Evolutionary conservation across 1,284 basidiomycete species (phyloP).

Genomic region (Golubevia sp.): DNA sequence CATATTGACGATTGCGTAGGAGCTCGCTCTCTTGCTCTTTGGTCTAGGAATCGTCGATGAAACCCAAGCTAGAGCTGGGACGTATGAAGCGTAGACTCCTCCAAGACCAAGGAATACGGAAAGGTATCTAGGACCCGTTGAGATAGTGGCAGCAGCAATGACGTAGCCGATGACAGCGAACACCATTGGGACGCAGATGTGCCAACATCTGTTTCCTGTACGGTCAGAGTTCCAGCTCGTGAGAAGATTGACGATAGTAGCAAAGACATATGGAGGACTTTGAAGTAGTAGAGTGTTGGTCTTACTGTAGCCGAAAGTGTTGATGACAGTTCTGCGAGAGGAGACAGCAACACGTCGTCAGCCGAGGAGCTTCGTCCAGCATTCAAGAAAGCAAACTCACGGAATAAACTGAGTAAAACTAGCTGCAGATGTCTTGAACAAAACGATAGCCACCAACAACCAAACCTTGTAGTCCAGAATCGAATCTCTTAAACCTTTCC

Average conservation of each 20-base stretch:
- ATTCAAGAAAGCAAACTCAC: too few species aligned
- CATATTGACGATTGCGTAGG: too few species aligned
- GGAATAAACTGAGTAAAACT: too few species aligned
- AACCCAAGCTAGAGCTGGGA: conserved; percentile 35
- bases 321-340: too few species aligned
- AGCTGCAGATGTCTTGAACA: too few species aligned
- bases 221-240: conserved; percentile 40
- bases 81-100: conserved; percentile 30
- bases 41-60: too few species aligned
- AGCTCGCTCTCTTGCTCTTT: too few species aligned
- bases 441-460: conserved; percentile 29
- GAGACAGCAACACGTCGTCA: too few species aligned
- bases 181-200: conserved; percentile 11
- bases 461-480: conserved; percentile 35
- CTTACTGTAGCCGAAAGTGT: conserved; percentile 26
- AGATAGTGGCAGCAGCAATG: conserved; percentile 25
- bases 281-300: conserved; percentile 38
- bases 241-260: conserved; percentile 28
- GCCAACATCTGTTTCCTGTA: neutral
- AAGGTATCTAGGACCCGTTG: conserved; percentile 27
- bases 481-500: conserved; percentile 27
- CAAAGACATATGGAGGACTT: conserved; percentile 34
- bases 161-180: conserved; percentile 37
- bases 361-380: too few species aligned
- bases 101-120: conserved; percentile 20